phyloP scores from a whole-genome alignment of 495 filamentous ascomycete genomes.

The Aspergillus avenaceus region DNA sequence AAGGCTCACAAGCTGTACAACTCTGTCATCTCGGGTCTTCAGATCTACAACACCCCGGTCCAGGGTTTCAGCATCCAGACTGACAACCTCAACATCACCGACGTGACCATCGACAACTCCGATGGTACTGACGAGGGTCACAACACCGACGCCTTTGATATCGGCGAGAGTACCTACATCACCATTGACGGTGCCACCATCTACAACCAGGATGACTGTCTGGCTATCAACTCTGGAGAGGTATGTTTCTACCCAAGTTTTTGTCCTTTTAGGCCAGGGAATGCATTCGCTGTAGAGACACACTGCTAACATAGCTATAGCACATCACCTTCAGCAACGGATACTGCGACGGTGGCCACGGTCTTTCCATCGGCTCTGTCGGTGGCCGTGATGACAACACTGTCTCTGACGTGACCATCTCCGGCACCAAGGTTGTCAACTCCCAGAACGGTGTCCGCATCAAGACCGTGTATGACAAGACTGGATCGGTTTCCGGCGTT shows the following conservation, averaged over 20 bases:
- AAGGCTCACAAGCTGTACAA: slow-evolving; percentile 35
- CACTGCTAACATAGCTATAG: slow-evolving; percentile 19
- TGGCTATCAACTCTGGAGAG: slow-evolving; percentile 59
- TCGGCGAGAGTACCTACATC: slow-evolving; percentile 50
- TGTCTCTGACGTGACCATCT: slow-evolving; percentile 53
- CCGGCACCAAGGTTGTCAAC: slow-evolving; percentile 42
- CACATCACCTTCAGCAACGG: slow-evolving; percentile 52
- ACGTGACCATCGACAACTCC: slow-evolving; percentile 58
- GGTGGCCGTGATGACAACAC: slow-evolving; percentile 58
- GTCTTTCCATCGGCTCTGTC: slow-evolving; percentile 64
- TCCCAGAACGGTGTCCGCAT: slow-evolving; percentile 53
- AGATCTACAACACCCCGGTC: slow-evolving; percentile 57
- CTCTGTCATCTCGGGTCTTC: slow-evolving; percentile 40
- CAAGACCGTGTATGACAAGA: slow-evolving; percentile 57
- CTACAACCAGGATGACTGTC: slow-evolving; percentile 64
- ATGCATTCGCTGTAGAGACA: no score
- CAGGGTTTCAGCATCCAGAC: slow-evolving; percentile 58
- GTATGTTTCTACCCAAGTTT: slow-evolving; percentile 5
- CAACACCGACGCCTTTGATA: slow-evolving; percentile 68
- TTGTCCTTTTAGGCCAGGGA: no score
- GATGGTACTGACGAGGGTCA: slow-evolving; percentile 51
- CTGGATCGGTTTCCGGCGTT: slow-evolving; percentile 52
- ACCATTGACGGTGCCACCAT: slow-evolving; percentile 52
- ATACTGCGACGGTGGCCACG: slow-evolving; percentile 56
- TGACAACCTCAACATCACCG: slow-evolving; percentile 43